Base-by-base conservation (phyloP, 2,329 filamentous ascomycete species). In the Elsinoe necatrix region DNA sequence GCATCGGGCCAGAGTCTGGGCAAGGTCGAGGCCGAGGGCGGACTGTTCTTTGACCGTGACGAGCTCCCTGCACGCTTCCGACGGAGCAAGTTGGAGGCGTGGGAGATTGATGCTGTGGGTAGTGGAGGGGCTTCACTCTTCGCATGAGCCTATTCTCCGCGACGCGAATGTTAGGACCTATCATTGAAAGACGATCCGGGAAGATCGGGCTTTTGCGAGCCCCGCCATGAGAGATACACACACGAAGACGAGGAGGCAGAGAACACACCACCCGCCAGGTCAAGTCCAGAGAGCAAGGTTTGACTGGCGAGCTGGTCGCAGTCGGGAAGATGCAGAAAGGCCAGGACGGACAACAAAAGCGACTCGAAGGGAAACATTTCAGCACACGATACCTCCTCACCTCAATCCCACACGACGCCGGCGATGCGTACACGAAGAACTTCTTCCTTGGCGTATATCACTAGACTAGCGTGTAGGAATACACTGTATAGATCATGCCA, bases 71-170 rank as follows among this genome's bases (percentile, higher is more conserved):
- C 77, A 61, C 83, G 92, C 65, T 98, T 96, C 81, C 83, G 85
- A 67, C 81, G 89, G 62, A 76, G 81, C 50, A 80, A 83, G 11
- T 87, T 91, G 74, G 85, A 81, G 35, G 73, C 84, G 64, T 84
- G 84, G 42, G 93, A 98, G 80, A 98, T 98, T 59, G 93, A 97
- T 72, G 91, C 90, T 20, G 81, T 98, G 67, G 90, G 96, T 81
- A 93, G 89, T 57, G 93, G 91, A 56, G 93, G 93, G 57, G 93
- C 92, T 31, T 86, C 81, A 66, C 65, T 83, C 63, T 79, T 76
- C 64, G 77, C 73, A 61, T 82, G 67, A 68, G 4, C 27, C 4
- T 9, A 9, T 29, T 29, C 27, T n/a, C n/a, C n/a, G n/a, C n/a
- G n/a, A n/a, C n/a, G n/a, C n/a, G n/a, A n/a, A 29, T 9, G 27